Evolutionary conservation across 1,139 yeast species (phyloP), one percentile per base, ranked within the genome.

Genomic region (Suhomyces bribrorum): DNA sequence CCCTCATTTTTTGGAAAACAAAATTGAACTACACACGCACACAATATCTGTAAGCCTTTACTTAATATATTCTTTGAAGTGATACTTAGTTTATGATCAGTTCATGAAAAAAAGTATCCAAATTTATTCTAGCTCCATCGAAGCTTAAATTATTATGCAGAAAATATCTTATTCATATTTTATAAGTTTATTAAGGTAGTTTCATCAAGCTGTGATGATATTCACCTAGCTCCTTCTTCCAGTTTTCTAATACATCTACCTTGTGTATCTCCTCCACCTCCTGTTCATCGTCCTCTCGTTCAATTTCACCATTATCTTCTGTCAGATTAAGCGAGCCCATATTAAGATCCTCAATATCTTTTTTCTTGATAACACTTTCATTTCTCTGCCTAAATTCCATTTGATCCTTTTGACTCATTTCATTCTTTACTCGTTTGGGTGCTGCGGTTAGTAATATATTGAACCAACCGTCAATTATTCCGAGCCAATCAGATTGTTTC

Each of bases 351-450:
- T 25, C 30, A 5, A 24, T 26, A 8, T 27, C 35, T 8, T 26
- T 31, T 17, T 41, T 36, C 16, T 22, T 33, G 7, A 27, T 15
- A 2, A 20, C 34, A n/a, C 46, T 54, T 36, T 61, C 69, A 5
- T 62, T 58, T 40, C 64, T 53, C 37, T 66, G 73, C 43, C 66
- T 70, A 3, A 62, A 55, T 20, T 56, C 54, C 9, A 69, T 59
- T 43, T 67, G 71, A 34, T 70, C 75, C 40, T 65, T 69, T 34
- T 72, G 74, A 36, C 72, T 64, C 29, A 69, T 46, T 26, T 58
- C 61, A 13, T 47, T 44, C 32, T 54, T 56, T 15, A 53, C 57
- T 14, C 53, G 54, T 1, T 51, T 46, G 1, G 76, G 76, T 12
- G 66, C 47, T 2, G 69, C 54, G 8, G 64, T 59, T n/a, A 40